Percentiles rank a stretch among this genome's conserved stretches.
phyloP scores from a whole-genome alignment of 192 early-diverging fungal genomes.

The Linnemannia elongata region DNA sequence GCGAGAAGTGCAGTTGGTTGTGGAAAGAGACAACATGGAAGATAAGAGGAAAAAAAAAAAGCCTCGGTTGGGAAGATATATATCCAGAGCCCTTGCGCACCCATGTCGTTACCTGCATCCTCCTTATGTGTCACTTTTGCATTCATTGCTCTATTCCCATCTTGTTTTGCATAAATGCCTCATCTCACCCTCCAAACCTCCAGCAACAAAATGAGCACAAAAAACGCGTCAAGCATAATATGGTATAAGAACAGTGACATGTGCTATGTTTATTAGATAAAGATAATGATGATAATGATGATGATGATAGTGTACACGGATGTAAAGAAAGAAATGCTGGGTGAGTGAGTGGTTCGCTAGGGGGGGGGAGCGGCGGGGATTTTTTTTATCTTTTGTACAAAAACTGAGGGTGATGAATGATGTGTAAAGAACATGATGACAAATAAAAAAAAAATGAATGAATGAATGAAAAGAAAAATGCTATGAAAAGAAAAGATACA shows the following conservation, averaged over 20 bases:
- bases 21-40: no score
- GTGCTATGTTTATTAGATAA: conserved; percentile 1
- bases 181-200: not conserved
- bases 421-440: conserved; percentile 5
- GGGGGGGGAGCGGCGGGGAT: not conserved
- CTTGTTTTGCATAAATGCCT: not conserved
- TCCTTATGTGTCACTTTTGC: no score
- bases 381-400: conserved; percentile 11
- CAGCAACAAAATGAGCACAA: not conserved
- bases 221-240: not conserved
- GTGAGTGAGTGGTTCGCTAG: not conserved
- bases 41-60: no score
- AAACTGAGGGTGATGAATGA: not conserved
- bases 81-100: no score
- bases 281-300: not conserved
- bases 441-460: not conserved
- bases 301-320: not conserved
- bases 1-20: no score
- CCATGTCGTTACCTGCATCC: no score
- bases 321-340: not conserved
- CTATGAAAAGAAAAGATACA: not conserved
- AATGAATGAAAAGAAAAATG: not conserved
- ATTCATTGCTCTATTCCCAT: not conserved
- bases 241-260: not conserved
- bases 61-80: no score